Conservation (phyloP, 2,329 filamentous ascomycete genomes). For the Fusarium foetens region DNA sequence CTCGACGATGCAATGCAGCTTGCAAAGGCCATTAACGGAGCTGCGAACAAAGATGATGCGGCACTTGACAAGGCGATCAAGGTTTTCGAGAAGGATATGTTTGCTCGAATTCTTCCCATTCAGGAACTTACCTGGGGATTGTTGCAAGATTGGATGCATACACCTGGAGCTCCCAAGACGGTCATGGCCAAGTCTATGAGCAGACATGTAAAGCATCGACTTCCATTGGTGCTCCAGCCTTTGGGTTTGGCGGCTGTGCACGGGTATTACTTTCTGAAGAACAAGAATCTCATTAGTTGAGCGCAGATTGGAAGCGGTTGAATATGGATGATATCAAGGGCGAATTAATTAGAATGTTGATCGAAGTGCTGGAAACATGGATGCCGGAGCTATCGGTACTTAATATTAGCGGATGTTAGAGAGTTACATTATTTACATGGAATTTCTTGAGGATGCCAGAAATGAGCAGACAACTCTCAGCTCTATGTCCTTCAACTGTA, state of each 20-base stretch:
- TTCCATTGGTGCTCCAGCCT: slow-evolving; percentile 47
- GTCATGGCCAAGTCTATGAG: slow-evolving; percentile 53
- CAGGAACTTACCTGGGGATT: slow-evolving; percentile 57
- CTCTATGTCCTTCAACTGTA: background rate
- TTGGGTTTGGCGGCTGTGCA: slow-evolving; percentile 45
- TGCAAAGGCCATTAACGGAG: slow-evolving; percentile 54
- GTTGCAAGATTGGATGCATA: slow-evolving; percentile 60
- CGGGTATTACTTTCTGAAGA: slow-evolving; percentile 43
- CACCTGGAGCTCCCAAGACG: slow-evolving; percentile 55
- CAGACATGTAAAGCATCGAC: slow-evolving; percentile 47
- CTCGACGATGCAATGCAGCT: slow-evolving; percentile 65
- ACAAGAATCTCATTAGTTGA: slow-evolving; percentile 22
- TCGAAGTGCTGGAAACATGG: background rate
- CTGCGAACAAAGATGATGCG: slow-evolving; percentile 35
- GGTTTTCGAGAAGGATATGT: slow-evolving; percentile 54
- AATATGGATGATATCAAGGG: background rate
- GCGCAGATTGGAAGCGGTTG: background rate
- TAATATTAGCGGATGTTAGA: slow-evolving; percentile 8
- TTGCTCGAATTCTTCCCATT: slow-evolving; percentile 50
- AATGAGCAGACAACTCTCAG: background rate
- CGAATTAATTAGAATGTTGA: background rate
- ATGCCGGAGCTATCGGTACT: background rate
- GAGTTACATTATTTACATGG: slow-evolving; percentile 10
- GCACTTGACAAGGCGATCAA: slow-evolving; percentile 49
- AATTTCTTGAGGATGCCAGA: background rate